Evolutionary conservation across 2,329 filamentous ascomycete genomes (phyloP).

Genomic region (Alternaria arborescens): DNA sequence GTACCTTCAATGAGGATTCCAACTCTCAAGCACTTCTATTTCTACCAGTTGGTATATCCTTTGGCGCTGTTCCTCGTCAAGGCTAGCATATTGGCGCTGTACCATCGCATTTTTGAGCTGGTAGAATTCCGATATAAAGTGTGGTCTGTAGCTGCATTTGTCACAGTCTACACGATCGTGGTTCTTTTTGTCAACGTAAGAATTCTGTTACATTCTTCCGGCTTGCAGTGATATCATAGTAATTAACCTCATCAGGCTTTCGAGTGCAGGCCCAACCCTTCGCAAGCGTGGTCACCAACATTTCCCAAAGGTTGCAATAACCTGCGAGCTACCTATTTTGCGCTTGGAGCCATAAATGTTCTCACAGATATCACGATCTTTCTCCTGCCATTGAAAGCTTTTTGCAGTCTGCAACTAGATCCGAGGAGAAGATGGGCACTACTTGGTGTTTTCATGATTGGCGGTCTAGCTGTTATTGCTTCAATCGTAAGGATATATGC

Average conservation of each 20-base stretch:
- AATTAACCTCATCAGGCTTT: slow-evolving; percentile 21
- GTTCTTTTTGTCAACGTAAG: slow-evolving; percentile 25
- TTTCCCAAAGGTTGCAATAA: slow-evolving; percentile 35
- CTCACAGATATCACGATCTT: slow-evolving; percentile 29
- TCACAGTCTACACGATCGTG: slow-evolving; percentile 20
- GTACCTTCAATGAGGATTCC: background rate
- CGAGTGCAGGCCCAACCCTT: slow-evolving; percentile 25
- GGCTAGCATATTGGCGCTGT: slow-evolving; percentile 32
- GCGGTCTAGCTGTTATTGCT: slow-evolving; percentile 29
- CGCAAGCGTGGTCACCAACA: slow-evolving; percentile 24
- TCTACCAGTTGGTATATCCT: slow-evolving; percentile 37
- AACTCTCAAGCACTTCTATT: slow-evolving; percentile 22
- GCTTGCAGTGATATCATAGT: no score
- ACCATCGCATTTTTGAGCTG: slow-evolving; percentile 29
- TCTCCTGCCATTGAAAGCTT: slow-evolving; percentile 22
- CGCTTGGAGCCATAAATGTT: slow-evolving; percentile 28
- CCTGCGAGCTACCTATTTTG: slow-evolving; percentile 28
- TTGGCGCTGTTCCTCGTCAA: slow-evolving; percentile 33
- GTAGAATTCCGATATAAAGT: slow-evolving; percentile 16
- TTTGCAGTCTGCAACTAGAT: no score
- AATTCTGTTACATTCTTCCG: no score
- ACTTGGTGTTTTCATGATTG: slow-evolving; percentile 25
- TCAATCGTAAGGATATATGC: slow-evolving; percentile 31
- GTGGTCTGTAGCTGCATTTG: slow-evolving; percentile 14
- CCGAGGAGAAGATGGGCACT: background rate